Evolutionary conservation across 208 protist species (phyloP), one percentile per base, ranked within the genome.

Genomic region (Trypanosoma platydactyli): DNA sequence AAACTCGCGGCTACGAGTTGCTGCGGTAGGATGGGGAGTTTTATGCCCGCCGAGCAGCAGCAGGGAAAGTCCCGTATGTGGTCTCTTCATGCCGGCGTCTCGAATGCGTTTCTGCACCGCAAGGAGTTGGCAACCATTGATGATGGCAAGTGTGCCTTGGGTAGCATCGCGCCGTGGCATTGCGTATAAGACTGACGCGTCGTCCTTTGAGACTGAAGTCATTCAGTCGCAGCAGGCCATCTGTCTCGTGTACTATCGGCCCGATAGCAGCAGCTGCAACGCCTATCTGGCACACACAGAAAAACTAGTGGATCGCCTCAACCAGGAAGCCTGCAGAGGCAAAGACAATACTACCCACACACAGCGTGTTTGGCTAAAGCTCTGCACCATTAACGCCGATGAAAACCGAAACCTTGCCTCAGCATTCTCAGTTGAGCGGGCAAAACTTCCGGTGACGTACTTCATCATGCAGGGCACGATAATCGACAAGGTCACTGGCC

Each of bases 391-490:
- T 58, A 92, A 95, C 64, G 90, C 87, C 0, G 90, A 95, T 58
- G 81, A 93, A 62, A 95, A 95, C 67, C 68, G 84, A 27, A 93
- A 95, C 53, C 76, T 95, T 18, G 86, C 90, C 42, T 90, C 81
- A 16, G 87, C 90, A 51, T 93, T 95, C 64, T 91, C 87, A 0
- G 90, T 95, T 16, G 81, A 93, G 61, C 81, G 89, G 38, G 80
- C 86, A 20, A 90, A 89, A 65, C 74, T 95, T 35, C 89, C 89
- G 2, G 77, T 92, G 30, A 93, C 89, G 24, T 95, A 91, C 66
- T 95, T 95, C 46, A 84, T 95, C 46, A 90, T 93, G 86, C 84
- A 95, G 52, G 85, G 84, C 52, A 95, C 89, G 16, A 95, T 95
- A 25, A 75, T 95, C 50, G 89, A 95, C 57, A 91, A 89, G 38